Percentiles rank a stretch among this genome's conserved stretches.
Conservation (phyloP, 2,329 filamentous ascomycete species). For the Calycina herbarum region DNA sequence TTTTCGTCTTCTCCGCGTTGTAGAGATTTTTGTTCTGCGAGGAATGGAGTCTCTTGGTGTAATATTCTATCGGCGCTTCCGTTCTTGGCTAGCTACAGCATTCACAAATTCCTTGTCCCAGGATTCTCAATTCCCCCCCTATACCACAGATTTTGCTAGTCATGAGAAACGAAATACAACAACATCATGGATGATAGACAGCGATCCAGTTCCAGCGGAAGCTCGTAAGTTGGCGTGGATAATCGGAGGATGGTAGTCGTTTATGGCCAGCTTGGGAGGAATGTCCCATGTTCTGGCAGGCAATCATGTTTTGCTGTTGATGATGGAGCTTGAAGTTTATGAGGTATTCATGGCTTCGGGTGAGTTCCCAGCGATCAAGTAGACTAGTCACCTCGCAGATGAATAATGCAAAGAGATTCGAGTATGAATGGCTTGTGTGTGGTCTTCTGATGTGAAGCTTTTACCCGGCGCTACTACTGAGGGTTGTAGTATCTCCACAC, state of each 20-base stretch:
- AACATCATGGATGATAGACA: constrained; percentile 29
- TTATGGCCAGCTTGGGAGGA: constrained; percentile 21
- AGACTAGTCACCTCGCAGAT: constrained; percentile 35
- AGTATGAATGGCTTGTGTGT: constrained; percentile 9
- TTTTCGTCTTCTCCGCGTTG: constrained; percentile 78
- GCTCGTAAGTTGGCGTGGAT: constrained; percentile 22
- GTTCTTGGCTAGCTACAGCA: constrained; percentile 33
- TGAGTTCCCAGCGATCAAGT: constrained; percentile 30
- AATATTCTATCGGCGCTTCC: constrained; percentile 37
- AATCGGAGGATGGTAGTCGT: constrained; percentile 27
- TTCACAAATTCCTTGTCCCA: constrained; percentile 26
- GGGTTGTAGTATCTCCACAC: too few species aligned
- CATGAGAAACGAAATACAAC: constrained; percentile 30
- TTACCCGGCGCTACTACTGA: not conserved
- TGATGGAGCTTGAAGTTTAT: constrained; percentile 15
- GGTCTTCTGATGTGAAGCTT: not conserved
- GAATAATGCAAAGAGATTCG: constrained; percentile 37
- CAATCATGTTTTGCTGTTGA: constrained; percentile 16
- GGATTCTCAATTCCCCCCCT: constrained; percentile 25
- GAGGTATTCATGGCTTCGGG: constrained; percentile 25
- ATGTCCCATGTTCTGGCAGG: constrained; percentile 24
- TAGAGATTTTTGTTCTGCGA: constrained; percentile 43
- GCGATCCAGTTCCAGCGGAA: constrained; percentile 23
- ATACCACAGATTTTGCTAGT: constrained; percentile 27
- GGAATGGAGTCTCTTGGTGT: constrained; percentile 32